These are phyloP conservation scores for Penicillium manginii DNA, from an alignment of 495 filamentous ascomycete genomes.

Conservation along the genomic window DNA sequence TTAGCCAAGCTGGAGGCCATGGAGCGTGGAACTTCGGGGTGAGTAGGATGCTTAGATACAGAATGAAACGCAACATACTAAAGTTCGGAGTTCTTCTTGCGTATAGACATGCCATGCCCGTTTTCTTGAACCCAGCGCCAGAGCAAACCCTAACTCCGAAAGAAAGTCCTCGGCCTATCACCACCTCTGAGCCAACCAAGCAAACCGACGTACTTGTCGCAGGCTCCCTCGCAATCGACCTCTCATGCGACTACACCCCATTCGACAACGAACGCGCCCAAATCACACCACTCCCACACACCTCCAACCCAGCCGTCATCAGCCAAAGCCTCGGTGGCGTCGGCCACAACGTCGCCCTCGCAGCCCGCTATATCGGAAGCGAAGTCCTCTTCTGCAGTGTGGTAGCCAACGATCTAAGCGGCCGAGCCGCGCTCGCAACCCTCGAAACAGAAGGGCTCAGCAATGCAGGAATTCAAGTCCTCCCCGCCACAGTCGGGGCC, in stretches of 20 bases:
- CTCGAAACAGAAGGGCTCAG: constrained; percentile 66
- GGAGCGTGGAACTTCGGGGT: constrained; percentile 38
- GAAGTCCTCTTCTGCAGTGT: constrained; percentile 71
- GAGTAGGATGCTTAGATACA: constrained; percentile 36
- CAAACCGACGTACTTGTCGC: constrained; percentile 76
- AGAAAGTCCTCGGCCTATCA: constrained; percentile 4
- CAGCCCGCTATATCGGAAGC: constrained; percentile 65
- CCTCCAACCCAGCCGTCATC: constrained; percentile 85
- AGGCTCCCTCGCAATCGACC: constrained; percentile 85
- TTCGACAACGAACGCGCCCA: constrained; percentile 28
- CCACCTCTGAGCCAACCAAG: constrained; percentile 18
- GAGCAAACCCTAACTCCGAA: constrained; percentile 25
- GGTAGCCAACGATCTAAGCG: constrained; percentile 77
- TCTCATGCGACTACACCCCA: constrained; percentile 77
- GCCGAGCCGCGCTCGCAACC: constrained; percentile 65
- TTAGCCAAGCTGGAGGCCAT: constrained; percentile 63
- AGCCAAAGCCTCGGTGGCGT: constrained; percentile 88
- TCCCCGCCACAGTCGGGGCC: constrained; percentile 51
- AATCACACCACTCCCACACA: constrained; percentile 63
- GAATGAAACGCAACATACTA: constrained; percentile 30
- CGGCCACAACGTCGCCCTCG: constrained; percentile 87
- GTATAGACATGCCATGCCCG: constrained; percentile 47
- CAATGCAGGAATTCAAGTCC: constrained; percentile 61
- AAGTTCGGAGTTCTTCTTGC: constrained; percentile 35
- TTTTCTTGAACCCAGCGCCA: constrained; percentile 29